Base-by-base conservation (phyloP, 1,284 basidiomycete species). In the Sporisorium exsertum region DNA sequence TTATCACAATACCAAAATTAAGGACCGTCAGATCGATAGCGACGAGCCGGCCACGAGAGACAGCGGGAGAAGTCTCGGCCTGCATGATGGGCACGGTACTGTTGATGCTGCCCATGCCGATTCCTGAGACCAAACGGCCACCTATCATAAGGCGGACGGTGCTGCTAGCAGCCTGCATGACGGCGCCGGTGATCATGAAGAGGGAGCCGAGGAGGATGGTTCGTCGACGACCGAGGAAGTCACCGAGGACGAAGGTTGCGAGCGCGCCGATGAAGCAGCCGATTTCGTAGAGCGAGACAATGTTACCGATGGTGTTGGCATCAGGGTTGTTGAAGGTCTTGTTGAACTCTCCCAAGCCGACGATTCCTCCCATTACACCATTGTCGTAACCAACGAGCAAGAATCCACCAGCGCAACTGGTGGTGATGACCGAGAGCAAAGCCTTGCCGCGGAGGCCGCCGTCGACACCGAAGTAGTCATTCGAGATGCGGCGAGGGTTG, bases 21-120 rank as follows among this genome's bases (percentile, higher is more conserved):
- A 92, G 91, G 3, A 92, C 86, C 78, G 88, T 89, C 5, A 91
- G 90, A 85, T 91, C 91, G 47, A 92, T 87, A 88, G 91, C 90
- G 49, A 92, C 91, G 62, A 91, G 87, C 66, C 89, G 88, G 22
- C 91, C 91, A 64, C 91, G 87, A 73, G 88, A 88, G 40, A 88
- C 86, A 2, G 91, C 88, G 9, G 89, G 88, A 3, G 90, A 90
- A 70, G 90, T 90, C 81, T 92, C 91, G 0, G 90, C 90, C 60
- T 91, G 91, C 72, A 91, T 90, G 18, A 88, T 87, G 8, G 89
- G 89, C 56, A 89, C 88, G 20, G 89, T 89, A 5, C 88, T 88
- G 22, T 89, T 89, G 78, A 91, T 91, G 53, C 91, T 82, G 29
- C 91, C 91, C 77, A 92, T 92, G 12, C 91, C 89, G 63, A 92